These are phyloP conservation scores for Panus rudis DNA, from an alignment of 768 basidiomycete genomes.

Conservation along the genomic window DNA sequence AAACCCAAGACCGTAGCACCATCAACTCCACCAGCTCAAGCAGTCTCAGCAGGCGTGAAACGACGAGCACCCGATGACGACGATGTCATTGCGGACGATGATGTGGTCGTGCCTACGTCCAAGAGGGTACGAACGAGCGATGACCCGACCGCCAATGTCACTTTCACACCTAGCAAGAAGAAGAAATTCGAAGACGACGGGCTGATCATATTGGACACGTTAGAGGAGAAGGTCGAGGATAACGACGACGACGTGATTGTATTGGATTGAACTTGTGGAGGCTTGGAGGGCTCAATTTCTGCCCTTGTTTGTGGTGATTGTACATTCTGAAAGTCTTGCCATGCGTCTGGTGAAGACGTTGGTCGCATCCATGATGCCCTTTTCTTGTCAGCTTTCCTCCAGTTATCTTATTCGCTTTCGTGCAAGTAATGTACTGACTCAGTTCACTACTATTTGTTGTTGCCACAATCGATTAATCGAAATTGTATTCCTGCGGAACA, in stretches of 20 bases:
- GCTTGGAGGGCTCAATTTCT: no score
- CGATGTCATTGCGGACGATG: slow-evolving; percentile 41
- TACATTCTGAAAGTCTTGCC: no score
- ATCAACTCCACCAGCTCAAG: slow-evolving; percentile 34
- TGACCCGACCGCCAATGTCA: slow-evolving; percentile 9
- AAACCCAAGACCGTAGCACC: slow-evolving; percentile 28
- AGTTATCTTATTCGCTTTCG: no score
- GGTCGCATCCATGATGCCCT: no score
- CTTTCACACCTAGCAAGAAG: slow-evolving; percentile 56
- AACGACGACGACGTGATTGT: slow-evolving; percentile 50
- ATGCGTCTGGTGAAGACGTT: no score
- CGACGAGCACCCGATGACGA: slow-evolving; percentile 51
- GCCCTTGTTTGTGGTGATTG: no score
- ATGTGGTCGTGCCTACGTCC: slow-evolving; percentile 38
- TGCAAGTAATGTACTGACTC: no score
- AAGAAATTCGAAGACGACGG: slow-evolving; percentile 68
- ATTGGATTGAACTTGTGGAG: no score
- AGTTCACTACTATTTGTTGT: no score
- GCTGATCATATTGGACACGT: slow-evolving; percentile 55
- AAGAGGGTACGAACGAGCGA: slow-evolving; percentile 44
- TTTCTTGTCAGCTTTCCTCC: no score
- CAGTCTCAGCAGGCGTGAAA: slow-evolving; percentile 44
- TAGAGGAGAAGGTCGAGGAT: slow-evolving; percentile 42
- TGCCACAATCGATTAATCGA: no score
- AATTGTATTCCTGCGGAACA: no score